Evolutionary conservation across 108 stramenopile genomes (phyloP), one percentile per base, ranked within the genome.

Genomic region (Epipyxis sp.): DNA sequence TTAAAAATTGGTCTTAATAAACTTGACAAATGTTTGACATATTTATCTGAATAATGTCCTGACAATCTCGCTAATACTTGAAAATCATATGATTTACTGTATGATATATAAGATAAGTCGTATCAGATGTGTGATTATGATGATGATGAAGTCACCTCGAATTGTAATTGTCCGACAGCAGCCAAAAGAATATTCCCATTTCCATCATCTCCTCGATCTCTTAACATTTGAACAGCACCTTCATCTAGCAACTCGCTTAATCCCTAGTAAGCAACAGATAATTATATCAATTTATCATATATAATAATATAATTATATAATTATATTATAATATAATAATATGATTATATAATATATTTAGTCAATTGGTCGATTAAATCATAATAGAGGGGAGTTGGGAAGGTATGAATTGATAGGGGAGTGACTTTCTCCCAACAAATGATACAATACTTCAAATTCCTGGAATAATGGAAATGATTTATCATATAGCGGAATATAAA

Each of bases 81-180:
- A 25, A 57, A 25, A 57, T 20, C 62, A 71, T 46, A 13, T 2
- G 1, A 1, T 46, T 13, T 13, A 43, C 1, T n/a, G 50, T 13
- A 43, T 46, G 1, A 34, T 46, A 1, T 37, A 25, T 13, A 30
- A 1, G 69, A 71, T 1, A 1, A 71, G 1, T 29, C 32, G 39
- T 40, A 67, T 67, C 41, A 40, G 20, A 35, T 40, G 41, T 40
- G 39, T 20, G 39, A 35, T 20, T 13, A 16, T 16, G 39, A 16
- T 6, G 71, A 42, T 82, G 92, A 78, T 92, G 91, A 0, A 95
- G n/a, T 93, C 20, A 94, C 95, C 84, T 97, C 94, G 77, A 97
- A 94, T 80, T 97, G 95, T 30, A 97, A 86, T 77, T 94, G 92
- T 30, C 95, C 95, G 30, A 97, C 95, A 0, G 95, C 95, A 0